Evolutionary conservation across 1,284 basidiomycete genomes (phyloP), one percentile per base, ranked within the genome.

Genomic region (Apiotrichum akiyoshidainum): DNA sequence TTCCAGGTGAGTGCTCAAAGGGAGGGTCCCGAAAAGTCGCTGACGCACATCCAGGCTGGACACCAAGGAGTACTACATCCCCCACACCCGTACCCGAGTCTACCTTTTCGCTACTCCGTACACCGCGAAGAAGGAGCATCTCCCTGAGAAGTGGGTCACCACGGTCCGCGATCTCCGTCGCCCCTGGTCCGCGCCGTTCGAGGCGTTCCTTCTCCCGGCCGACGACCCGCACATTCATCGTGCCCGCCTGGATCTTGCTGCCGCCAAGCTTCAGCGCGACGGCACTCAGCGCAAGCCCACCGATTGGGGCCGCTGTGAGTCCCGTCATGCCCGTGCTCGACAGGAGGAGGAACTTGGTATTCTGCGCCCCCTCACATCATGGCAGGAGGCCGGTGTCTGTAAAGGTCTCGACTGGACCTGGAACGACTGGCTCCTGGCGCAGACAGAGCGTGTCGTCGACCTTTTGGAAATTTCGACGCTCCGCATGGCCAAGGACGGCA

Each of bases 371-470:
- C 79, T 95, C 40, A 97, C 94, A 0, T 87, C 86, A 66, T 97
- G 93, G 93, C 89, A 94, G 61, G 92, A 96, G 80, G 89, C 90
- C 66, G 92, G 91, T 12, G 86, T 84, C 54, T 93, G 90, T 73
- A 91, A 89, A 68, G 80, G 94, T 59, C 88, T 87, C 1, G 92
- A 96, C 70, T 92, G 90, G 69, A 88, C 88, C 19, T 97, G 94
- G 94, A 86, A 87, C 64, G 93, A 96, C 71, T 97, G 93, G 92
- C 90, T 87, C 22, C 80, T 86, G 19, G 84, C 85, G 9, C 93
- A 96, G 73, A 94, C 96, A 19, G 92, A 96, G 72, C 85, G 93
- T 40, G 93, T 97, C 4, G 89, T 91, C 84, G 93, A 97, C 75
- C 77, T 97, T 59, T 88, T 95, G 84, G 93, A 97, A 70, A 95